Percentiles rank a stretch among this genome's conserved stretches.
phyloP scores from a whole-genome alignment of 2,329 filamentous ascomycete genomes.

The Talaromyces amestolkiae region DNA sequence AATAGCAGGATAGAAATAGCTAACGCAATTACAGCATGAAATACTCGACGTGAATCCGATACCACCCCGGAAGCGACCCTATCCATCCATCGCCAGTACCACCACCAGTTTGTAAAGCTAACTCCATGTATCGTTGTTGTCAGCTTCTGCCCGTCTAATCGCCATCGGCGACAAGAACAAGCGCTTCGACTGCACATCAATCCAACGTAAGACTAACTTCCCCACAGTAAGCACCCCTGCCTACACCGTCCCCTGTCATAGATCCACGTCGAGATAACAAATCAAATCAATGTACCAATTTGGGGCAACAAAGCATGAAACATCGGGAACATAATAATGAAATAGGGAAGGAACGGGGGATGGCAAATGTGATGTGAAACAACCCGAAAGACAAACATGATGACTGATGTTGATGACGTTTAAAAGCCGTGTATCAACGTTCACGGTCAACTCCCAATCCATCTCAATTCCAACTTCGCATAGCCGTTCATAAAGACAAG shows the following conservation, averaged over 20 bases:
- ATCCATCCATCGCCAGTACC: slow-evolving; percentile 46
- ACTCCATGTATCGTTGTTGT: background rate
- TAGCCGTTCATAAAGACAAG: slow-evolving; percentile 18
- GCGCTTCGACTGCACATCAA: background rate
- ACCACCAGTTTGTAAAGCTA: slow-evolving; percentile 16
- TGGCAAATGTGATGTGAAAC: background rate
- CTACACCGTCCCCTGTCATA: slow-evolving; percentile 4
- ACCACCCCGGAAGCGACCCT: slow-evolving; percentile 50
- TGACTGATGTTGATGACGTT: background rate
- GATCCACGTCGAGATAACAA: slow-evolving; percentile 13
- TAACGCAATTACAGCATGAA: slow-evolving; percentile 8
- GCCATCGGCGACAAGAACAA: background rate
- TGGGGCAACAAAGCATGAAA: background rate
- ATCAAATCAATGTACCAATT: slow-evolving; percentile 7
- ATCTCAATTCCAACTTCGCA: slow-evolving; percentile 15
- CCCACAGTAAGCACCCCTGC: slow-evolving; percentile 1
- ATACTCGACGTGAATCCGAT: slow-evolving; percentile 34
- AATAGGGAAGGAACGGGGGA: background rate
- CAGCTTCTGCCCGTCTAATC: background rate
- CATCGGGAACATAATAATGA: background rate
- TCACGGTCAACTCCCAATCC: slow-evolving; percentile 14
- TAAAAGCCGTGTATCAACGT: background rate
- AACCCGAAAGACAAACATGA: slow-evolving; percentile 5
- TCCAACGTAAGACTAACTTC: slow-evolving; percentile 6
- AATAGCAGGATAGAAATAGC: slow-evolving; percentile 9